Conservation (phyloP, 2,329 filamentous ascomycete genomes). For the Ustulina deusta region DNA sequence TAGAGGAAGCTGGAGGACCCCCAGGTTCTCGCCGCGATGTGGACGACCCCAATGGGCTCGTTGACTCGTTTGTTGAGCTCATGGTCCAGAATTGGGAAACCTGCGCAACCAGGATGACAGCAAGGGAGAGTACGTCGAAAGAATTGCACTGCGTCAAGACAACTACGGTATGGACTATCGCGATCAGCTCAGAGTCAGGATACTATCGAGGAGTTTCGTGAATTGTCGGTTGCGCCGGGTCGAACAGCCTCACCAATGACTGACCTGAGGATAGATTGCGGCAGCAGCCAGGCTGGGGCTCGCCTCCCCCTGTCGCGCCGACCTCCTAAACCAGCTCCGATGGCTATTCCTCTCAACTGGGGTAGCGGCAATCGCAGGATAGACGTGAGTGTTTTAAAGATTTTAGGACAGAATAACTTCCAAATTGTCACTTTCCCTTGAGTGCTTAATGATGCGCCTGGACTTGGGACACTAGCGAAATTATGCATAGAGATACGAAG, state of each 20-base stretch:
- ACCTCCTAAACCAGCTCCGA: background rate
- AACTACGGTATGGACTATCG: background rate
- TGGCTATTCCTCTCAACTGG: background rate
- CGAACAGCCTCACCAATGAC: background rate
- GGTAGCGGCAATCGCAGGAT: background rate
- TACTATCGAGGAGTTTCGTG: background rate
- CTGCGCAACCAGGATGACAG: background rate
- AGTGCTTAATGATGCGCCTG: too few relatives aligned
- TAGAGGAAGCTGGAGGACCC: too few relatives aligned
- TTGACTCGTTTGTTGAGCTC: background rate
- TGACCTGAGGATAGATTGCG: background rate
- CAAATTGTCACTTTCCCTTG: slow-evolving; percentile 3
- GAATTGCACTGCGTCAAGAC: too few relatives aligned
- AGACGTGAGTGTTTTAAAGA: background rate
- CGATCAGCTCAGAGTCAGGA: background rate
- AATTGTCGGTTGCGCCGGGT: background rate
- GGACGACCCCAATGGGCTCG: background rate
- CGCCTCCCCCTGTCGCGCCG: background rate
- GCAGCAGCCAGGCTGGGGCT: background rate
- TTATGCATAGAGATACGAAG: background rate
- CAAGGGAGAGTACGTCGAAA: background rate
- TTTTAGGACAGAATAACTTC: background rate
- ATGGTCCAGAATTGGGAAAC: background rate
- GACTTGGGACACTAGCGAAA: background rate
- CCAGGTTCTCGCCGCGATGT: too few relatives aligned